Evolutionary conservation across 345 rosid genomes (phyloP), one percentile per base, ranked within the genome.

Genomic region (Hypericum perforatum): DNA sequence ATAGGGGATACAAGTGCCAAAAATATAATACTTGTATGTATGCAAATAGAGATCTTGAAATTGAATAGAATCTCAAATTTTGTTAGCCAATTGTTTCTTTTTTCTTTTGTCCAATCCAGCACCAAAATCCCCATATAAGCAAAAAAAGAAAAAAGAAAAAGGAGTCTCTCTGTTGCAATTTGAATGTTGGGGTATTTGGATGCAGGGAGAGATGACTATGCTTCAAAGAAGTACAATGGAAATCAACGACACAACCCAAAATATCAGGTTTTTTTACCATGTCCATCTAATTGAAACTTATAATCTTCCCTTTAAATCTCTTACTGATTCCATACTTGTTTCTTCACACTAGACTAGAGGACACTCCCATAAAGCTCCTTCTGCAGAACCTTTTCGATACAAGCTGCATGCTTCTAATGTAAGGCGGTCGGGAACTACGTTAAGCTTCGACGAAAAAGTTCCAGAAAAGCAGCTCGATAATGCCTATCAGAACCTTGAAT

Each of bases 21-120:
- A 59, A 39, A 11, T 50, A 49, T 54, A 62, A 64, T 57, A 68
- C 69, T 57, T 75, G 69, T 68, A 62, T 57, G 65, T 57, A 72
- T 59, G 36, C 39, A 45, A 71, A 43, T 59, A 51, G 62, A 62
- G 32, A 22, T 22, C 32, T 43, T 46, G 58, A 43, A 59, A 54
- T 38, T 37, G 37, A 36, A 5, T n/a, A 41, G 40, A 16, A 13
- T n/a, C 22, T 11, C 54, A 54, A 16, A 9, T 48, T 43, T 9
- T 12, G n/a, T 8, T 13, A 14, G 32, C 32, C 4, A 22, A 22
- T 22, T 1, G 32, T 1, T 22, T 22, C 32, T 22, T 22, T 1
- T 1, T 22, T 22, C n/a, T n/a, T n/a, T n/a, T n/a, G n/a, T 22
- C 32, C 32, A 22, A 22, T 22, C 4, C 32, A 22, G 32, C 1